A percentile compares a stretch with the other conserved stretches of the same genome.
Evolutionary conservation across 2,329 filamentous ascomycete genomes (phyloP).

Genomic region (Nigrospora sphaerica): DNA sequence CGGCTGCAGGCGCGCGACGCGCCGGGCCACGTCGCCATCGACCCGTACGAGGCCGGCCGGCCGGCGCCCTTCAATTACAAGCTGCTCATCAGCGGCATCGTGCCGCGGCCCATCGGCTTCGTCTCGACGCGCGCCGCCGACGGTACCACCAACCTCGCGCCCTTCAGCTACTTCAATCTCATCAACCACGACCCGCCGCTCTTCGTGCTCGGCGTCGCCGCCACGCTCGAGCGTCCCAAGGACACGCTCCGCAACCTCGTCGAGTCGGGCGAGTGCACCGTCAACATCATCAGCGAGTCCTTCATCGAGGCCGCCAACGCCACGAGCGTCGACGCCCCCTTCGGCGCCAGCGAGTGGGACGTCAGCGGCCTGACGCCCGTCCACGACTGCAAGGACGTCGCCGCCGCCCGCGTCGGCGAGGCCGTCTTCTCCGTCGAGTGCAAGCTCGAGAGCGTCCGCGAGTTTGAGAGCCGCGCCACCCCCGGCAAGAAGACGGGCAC

Average conservation of each 20-base stretch:
- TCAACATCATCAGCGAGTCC: slow-evolving; percentile 83
- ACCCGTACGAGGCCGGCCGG: slow-evolving; percentile 69
- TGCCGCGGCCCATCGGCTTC: slow-evolving; percentile 74
- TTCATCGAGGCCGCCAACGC: slow-evolving; percentile 84
- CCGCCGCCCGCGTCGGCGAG: slow-evolving; percentile 69
- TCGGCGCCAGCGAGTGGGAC: slow-evolving; percentile 72
- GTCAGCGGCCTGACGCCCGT: slow-evolving; percentile 69
- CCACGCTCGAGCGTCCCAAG: slow-evolving; percentile 50
- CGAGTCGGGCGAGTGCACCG: slow-evolving; percentile 66
- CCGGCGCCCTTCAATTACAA: slow-evolving; percentile 77
- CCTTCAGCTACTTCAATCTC: slow-evolving; percentile 81
- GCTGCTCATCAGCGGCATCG: slow-evolving; percentile 74
- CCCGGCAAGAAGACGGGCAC: slow-evolving; percentile 71
- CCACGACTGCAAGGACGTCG: slow-evolving; percentile 56
- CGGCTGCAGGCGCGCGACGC: slow-evolving; percentile 21
- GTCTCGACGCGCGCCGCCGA: slow-evolving; percentile 50
- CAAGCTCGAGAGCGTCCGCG: slow-evolving; percentile 64
- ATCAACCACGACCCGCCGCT: slow-evolving; percentile 82
- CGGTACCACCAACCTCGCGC: slow-evolving; percentile 63
- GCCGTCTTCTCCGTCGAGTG: slow-evolving; percentile 78
- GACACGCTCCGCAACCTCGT: slow-evolving; percentile 71
- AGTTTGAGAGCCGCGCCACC: slow-evolving; percentile 67
- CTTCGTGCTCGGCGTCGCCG: slow-evolving; percentile 56
- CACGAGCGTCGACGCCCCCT: slow-evolving; percentile 71
- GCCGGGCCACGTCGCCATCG: slow-evolving; percentile 62